A percentile compares a stretch with the other conserved stretches of the same genome.
Conservation (phyloP, 345 rosid genomes). For the Nasturtium officinale region DNA sequence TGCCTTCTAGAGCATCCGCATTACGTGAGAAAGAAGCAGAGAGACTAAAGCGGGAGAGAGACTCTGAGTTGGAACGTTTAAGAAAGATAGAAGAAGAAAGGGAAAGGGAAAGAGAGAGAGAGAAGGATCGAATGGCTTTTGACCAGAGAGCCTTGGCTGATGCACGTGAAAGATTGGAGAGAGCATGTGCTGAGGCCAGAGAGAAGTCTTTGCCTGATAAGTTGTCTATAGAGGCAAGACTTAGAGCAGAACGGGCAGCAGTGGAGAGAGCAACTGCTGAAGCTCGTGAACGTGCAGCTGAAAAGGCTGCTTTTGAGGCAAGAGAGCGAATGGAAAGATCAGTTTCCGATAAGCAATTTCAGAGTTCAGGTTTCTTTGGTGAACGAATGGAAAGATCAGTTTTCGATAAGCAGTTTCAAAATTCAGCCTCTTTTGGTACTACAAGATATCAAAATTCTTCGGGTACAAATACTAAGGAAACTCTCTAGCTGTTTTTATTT, state of each 20-base stretch:
- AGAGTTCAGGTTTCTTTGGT: slow-evolving; percentile 47
- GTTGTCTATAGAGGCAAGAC: slow-evolving; percentile 58
- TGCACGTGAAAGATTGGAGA: slow-evolving; percentile 93
- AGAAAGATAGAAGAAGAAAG: slow-evolving; percentile 81
- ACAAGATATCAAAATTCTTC: slow-evolving; percentile 58
- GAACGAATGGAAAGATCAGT: slow-evolving; percentile 49
- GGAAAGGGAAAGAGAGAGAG: slow-evolving; percentile 92
- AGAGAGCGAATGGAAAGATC: slow-evolving; percentile 71
- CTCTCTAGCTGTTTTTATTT: neutral
- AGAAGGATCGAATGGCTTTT: slow-evolving; percentile 93
- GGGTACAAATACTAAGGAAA: slow-evolving; percentile 43
- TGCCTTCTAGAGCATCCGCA: slow-evolving; percentile 45
- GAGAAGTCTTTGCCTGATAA: slow-evolving; percentile 68
- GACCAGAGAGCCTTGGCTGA: slow-evolving; percentile 81
- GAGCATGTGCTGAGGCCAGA: slow-evolving; percentile 88
- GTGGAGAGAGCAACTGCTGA: slow-evolving; percentile 93
- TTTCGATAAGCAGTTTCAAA: slow-evolving; percentile 55
- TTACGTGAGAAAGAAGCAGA: slow-evolving; percentile 58
- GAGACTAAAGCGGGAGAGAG: slow-evolving; percentile 63
- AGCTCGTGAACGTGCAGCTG: slow-evolving; percentile 92
- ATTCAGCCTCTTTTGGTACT: slow-evolving; percentile 50
- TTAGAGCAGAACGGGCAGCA: slow-evolving; percentile 87
- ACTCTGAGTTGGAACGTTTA: slow-evolving; percentile 61
- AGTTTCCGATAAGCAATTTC: slow-evolving; percentile 61
- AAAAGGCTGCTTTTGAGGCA: slow-evolving; percentile 68